Evolutionary conservation across 148 eudicot genomes (phyloP), one percentile per base, ranked within the genome.

Genomic region (Arctostaphylos glauca): DNA sequence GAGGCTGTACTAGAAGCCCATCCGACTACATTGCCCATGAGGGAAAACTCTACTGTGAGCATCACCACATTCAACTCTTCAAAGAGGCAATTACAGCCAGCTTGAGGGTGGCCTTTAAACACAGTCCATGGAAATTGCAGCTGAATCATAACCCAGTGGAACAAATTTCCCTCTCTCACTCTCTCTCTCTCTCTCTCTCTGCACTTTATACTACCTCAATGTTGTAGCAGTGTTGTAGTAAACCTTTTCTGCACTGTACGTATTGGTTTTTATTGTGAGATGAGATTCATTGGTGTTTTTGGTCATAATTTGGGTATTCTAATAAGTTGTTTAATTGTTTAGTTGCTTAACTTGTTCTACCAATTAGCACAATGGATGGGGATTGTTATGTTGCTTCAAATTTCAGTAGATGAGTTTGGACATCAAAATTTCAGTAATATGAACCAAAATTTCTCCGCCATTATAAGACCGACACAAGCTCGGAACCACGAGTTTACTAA

Each of bases 1-100:
- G 97, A 79, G 98, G 98, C 6, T 93, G 98, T 66, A 89, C 93
- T 8, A 92, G 93, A 59, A 92, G 92, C 83, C 95, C 94, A 48
- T 92, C 98, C 4, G 92, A 93, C 85, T 93, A 93, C 74, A 88
- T 91, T 4, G 94, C 95, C 16, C 95, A 92, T 49, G 97, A 95
- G 64, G 90, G 92, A 1, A 81, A 76, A 16, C 90, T 92, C 47
- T 95, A 91, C 86, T 95, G 98, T 88, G 93, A 90, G 89, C 97
- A 93, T 82, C 98, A 95, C 86, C 94, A 93, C 84, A 82, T 81
- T 41, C 95, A 95, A 75, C 92, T 95, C 48, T 84, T 93, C 82
- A 95, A 92, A 86, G 87, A 81, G 96, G 98, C 50, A 92, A 93
- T 81, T 91, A 85, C 77, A 95, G 97, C 89, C 94, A 93, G 64